phyloP scores from a whole-genome alignment of 1,284 basidiomycete genomes.

The Sanguinoderma infundibulare region DNA sequence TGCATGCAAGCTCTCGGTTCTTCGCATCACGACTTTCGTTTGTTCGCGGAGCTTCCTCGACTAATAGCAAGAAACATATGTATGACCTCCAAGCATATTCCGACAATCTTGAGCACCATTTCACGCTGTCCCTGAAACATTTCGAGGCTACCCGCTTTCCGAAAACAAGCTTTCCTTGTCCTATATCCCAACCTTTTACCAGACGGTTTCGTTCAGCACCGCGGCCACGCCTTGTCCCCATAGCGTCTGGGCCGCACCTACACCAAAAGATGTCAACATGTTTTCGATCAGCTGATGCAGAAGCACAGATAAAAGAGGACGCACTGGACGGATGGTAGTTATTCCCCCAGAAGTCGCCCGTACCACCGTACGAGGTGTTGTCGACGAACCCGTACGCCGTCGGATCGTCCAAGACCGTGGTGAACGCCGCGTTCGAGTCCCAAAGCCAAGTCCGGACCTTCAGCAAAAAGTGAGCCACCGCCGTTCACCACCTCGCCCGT shows the following conservation, averaged over 20 bases:
- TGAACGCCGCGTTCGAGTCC: constrained; percentile 58
- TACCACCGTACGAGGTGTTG: constrained; percentile 50
- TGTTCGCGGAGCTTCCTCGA: neutral
- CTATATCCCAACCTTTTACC: neutral
- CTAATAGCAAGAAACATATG: too few relatives aligned
- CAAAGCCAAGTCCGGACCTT: constrained; percentile 54
- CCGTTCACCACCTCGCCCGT: neutral
- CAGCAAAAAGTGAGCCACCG: neutral
- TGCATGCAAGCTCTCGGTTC: too few relatives aligned
- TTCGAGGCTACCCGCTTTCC: too few relatives aligned
- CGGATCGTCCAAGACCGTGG: constrained; percentile 51
- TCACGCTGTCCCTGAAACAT: too few relatives aligned
- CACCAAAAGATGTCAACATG: neutral
- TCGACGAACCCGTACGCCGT: constrained; percentile 57
- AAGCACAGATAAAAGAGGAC: neutral
- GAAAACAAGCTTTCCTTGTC: too few relatives aligned
- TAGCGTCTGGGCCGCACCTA: constrained; percentile 30
- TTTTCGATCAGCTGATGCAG: neutral
- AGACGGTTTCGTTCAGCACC: constrained; percentile 10
- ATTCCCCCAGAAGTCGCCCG: constrained; percentile 57
- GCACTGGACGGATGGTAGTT: constrained; percentile 22
- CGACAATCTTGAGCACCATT: too few relatives aligned
- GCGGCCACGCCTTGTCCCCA: constrained; percentile 28
- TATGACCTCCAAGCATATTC: too few relatives aligned
- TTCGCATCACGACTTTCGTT: neutral